Base-by-base conservation (phyloP, 192 early-diverging fungal species). In the Glomus cerebriforme region DNA sequence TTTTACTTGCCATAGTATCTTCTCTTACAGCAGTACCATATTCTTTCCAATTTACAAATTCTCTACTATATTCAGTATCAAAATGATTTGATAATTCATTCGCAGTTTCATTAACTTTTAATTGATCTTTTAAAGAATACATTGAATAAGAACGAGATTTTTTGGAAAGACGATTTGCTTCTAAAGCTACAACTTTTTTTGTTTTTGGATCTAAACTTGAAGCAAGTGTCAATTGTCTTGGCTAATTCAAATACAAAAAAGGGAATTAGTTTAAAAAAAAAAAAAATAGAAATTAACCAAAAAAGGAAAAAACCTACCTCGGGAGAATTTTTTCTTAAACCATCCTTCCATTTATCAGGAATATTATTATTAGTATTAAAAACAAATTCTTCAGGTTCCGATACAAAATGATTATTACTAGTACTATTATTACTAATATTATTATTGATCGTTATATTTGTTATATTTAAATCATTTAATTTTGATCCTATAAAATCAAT, bases 71-170 rank as follows among this genome's bases (percentile, higher is more conserved):
- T 62, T 77, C 76, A 7, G 76, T 45, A 45, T 64, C 59, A 13
- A 29, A 63, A 26, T 43, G 76, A 27, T 7, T 63, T 37, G 62
- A 35, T 39, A 76, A 37, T n/a, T 76, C 59, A n/a, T 39, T 19
- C 1, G 75, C 75, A 34, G 35, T 19, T 63, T 76, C 75, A 19
- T 27, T 2, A 4, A 39, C 35, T 37, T 76, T 76, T 58, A 76
- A 63, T 76, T 76, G 74, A 76, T 76, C 74, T 6, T 27, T 32
- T 39, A 76, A 32, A 12, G 74, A 63, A 37, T 76, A 76, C 74
- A 76, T 76, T 64, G 74, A 76, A 37, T 76, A 45, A 27, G 74
- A 76, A 27, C 74, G 74, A 24, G 74, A 76, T 76, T 76, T 76
- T 64, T 76, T 76, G 6, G 74, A 76, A 7, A 76, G 19, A 12